A percentile compares a stretch with the other conserved stretches of the same genome.
phyloP scores from a whole-genome alignment of 495 filamentous ascomycete genomes.

The Geoglossum glabrum region DNA sequence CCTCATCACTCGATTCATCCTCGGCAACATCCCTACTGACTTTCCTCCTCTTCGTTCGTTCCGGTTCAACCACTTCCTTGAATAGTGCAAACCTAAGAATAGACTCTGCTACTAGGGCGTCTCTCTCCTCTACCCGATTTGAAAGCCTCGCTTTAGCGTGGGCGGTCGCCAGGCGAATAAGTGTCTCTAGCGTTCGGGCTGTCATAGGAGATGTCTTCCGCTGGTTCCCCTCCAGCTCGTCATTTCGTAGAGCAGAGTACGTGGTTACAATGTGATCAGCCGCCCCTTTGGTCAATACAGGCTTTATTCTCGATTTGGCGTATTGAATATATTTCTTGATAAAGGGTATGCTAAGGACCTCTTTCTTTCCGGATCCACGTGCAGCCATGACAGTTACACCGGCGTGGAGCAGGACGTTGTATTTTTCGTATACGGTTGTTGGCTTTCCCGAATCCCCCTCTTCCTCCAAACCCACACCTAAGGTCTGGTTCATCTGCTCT shows the following conservation, averaged over 20 bases:
- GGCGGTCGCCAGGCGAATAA: conserved; percentile 91
- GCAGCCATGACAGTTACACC: conserved; percentile 61
- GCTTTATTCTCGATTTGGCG: conserved; percentile 81
- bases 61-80: conserved; percentile 86
- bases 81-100: conserved; percentile 93
- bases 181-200: conserved; percentile 87
- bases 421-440: conserved; percentile 91
- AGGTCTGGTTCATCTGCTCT: conserved; percentile 63
- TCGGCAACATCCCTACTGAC: conserved; percentile 20
- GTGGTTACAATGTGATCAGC: conserved; percentile 79
- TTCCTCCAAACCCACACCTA: conserved; percentile 74
- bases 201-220: conserved; percentile 89
- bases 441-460: conserved; percentile 48
- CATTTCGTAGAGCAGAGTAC: conserved; percentile 89
- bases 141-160: conserved; percentile 89
- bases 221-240: conserved; percentile 86
- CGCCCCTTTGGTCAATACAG: conserved; percentile 77
- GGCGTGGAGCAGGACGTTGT: conserved; percentile 85
- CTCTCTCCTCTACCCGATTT: conserved; percentile 77
- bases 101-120: conserved; percentile 71
- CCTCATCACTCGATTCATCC: conserved; percentile 8
- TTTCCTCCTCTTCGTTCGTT: conserved; percentile 53
- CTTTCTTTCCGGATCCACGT: conserved; percentile 53
- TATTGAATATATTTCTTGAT: conserved; percentile 99
- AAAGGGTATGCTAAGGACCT: conserved; percentile 95